These are phyloP conservation scores for Fraxinus americana DNA, from an alignment of 257 asterid species.

Conservation along the genomic window DNA sequence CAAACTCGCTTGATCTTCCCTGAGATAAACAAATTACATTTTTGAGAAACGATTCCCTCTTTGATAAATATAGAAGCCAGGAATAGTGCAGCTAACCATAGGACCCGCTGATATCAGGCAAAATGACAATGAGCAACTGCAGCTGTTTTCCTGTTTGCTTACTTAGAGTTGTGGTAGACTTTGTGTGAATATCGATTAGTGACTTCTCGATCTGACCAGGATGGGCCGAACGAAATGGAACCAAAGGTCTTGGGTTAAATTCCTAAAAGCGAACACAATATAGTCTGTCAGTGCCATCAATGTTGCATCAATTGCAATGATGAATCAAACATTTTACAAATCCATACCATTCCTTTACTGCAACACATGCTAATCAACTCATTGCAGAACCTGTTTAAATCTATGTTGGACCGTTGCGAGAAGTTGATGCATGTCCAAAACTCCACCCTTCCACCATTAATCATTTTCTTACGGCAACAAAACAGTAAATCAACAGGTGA, in stretches of 20 bases:
- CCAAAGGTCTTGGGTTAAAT: constrained; percentile 37
- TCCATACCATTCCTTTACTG: constrained; percentile 72
- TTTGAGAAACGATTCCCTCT: not conserved
- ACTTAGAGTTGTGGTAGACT: constrained; percentile 19
- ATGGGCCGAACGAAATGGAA: constrained; percentile 31
- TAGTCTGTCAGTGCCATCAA: not conserved
- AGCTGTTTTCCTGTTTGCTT: constrained; percentile 24
- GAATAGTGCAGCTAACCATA: constrained; percentile 52
- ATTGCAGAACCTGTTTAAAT: constrained; percentile 34
- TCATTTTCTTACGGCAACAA: constrained; percentile 58
- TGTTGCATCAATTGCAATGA: not conserved
- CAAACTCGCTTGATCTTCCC: constrained; percentile 74
- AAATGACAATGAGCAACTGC: constrained; percentile 64
- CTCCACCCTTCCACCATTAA: constrained; percentile 59
- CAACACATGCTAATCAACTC: constrained; percentile 59
- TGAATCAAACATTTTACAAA: not conserved
- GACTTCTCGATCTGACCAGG: constrained; percentile 43
- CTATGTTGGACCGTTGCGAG: constrained; percentile 23
- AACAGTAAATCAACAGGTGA: not conserved
- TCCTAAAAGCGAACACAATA: constrained; percentile 37
- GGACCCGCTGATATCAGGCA: constrained; percentile 66
- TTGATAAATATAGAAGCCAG: not conserved
- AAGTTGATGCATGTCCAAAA: constrained; percentile 72
- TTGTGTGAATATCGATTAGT: constrained; percentile 36
- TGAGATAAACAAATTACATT: constrained; percentile 17